Percentiles rank a stretch among this genome's conserved stretches.
phyloP scores from a whole-genome alignment of 805 yeast genomes.

The Candida lessepsii region DNA sequence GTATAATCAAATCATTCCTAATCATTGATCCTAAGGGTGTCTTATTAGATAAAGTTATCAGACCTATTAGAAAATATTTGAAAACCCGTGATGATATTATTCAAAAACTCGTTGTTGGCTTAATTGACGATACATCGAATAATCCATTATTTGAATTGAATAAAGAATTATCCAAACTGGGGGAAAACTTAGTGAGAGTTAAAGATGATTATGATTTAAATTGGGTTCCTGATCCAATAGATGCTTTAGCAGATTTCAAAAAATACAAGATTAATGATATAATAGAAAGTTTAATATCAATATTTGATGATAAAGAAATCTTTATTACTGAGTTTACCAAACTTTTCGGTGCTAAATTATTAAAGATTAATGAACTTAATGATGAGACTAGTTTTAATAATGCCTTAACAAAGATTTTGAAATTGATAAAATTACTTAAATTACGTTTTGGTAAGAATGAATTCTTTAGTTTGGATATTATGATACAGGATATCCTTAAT shows the following conservation, averaged over 20 bases:
- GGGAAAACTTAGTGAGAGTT: constrained; percentile 9
- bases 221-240: constrained; percentile 87
- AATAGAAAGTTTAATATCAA: constrained; percentile 67
- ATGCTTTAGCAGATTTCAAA: constrained; percentile 83
- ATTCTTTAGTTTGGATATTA: constrained; percentile 72
- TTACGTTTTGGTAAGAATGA: constrained; percentile 64
- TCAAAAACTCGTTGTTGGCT: constrained; percentile 64
- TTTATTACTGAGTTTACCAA: constrained; percentile 65
- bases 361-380: constrained; percentile 24
- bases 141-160: constrained; percentile 54
- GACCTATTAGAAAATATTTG: constrained; percentile 72
- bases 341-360: constrained; percentile 56
- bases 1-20: constrained; percentile 68
- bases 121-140: constrained; percentile 47
- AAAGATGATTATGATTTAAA: constrained; percentile 48
- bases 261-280: constrained; percentile 61
- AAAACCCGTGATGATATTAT: constrained; percentile 75
- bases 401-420: constrained; percentile 27
- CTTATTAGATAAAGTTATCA: constrained; percentile 69
- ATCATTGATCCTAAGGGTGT: constrained; percentile 87
- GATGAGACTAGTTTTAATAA: constrained; percentile 18
- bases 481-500: constrained; percentile 70
- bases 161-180: constrained; percentile 43
- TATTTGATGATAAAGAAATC: constrained; percentile 66
- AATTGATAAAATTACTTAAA: constrained; percentile 54